phyloP scores from a whole-genome alignment of 371 early-diverging fungal species.

The Rhizomucor miehei region DNA sequence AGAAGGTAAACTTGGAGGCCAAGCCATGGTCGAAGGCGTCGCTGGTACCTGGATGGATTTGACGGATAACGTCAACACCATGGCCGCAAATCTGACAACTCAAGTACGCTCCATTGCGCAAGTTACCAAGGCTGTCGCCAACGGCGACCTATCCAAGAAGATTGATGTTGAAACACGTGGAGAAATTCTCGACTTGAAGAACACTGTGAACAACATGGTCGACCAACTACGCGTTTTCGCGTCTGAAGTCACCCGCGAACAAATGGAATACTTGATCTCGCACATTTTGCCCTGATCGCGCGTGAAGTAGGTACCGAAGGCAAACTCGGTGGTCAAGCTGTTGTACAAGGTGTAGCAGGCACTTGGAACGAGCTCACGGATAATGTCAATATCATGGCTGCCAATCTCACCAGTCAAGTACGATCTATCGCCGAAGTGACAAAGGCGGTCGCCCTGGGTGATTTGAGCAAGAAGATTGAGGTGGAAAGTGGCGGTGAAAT shows the following conservation, averaged over 20 bases:
- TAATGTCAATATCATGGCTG: conserved; percentile 40
- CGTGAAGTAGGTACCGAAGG: conserved; percentile 53
- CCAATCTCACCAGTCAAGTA: conserved; percentile 46
- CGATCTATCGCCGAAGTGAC: conserved; percentile 43
- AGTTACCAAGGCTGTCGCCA: conserved; percentile 58
- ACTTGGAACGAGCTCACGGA: conserved; percentile 44
- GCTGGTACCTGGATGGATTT: conserved; percentile 67
- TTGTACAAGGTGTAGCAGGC: conserved; percentile 44
- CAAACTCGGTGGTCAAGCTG: conserved; percentile 38
- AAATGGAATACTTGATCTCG: no score
- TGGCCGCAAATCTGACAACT: conserved; percentile 61
- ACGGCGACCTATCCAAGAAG: conserved; percentile 48
- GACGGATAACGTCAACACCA: conserved; percentile 60
- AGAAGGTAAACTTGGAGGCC: conserved; percentile 52
- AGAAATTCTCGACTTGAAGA: conserved; percentile 40
- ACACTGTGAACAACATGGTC: conserved; percentile 34
- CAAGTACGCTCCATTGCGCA: conserved; percentile 57
- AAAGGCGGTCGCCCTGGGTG: conserved; percentile 35
- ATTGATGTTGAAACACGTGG: conserved; percentile 33
- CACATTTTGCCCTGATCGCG: no score
- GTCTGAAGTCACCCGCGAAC: conserved; percentile 48
- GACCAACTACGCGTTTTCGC: conserved; percentile 53
- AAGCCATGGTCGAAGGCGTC: conserved; percentile 46
- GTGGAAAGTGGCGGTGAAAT: conserved; percentile 34
- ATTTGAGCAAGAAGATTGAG: conserved; percentile 29